These are phyloP conservation scores for Skeletonema menzelii DNA, from an alignment of 108 stramenopile species.

Conservation along the genomic window DNA sequence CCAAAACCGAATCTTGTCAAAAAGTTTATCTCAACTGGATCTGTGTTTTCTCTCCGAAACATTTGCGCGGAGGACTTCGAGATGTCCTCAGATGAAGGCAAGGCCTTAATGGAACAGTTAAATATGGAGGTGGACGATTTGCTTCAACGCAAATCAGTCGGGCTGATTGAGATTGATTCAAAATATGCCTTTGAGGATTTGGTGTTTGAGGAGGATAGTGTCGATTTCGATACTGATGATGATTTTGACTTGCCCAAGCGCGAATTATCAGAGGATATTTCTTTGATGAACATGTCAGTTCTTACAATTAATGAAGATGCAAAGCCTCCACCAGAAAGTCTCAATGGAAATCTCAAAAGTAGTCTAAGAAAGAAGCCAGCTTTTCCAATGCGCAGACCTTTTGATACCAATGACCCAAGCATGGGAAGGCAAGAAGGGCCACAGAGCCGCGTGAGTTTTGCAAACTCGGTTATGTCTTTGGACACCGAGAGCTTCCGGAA, in stretches of 20 bases:
- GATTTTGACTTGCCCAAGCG: not conserved
- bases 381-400: not conserved
- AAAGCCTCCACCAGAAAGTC: not conserved
- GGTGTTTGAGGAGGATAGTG: conserved; percentile 30
- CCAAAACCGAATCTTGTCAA: not conserved
- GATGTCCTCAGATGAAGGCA: conserved; percentile 15
- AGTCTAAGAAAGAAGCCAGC: not conserved
- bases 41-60: conserved; percentile 13
- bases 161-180: conserved; percentile 16
- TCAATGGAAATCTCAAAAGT: not conserved
- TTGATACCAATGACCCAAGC: not conserved
- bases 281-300: conserved; percentile 39
- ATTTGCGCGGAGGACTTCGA: conserved; percentile 18
- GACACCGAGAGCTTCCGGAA: not conserved
- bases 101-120: conserved; percentile 8
- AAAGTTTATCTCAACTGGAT: conserved; percentile 1
- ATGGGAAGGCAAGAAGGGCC: not conserved
- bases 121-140: conserved; percentile 19
- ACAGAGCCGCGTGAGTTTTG: not conserved
- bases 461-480: not conserved
- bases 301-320: conserved; percentile 14
- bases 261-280: conserved; percentile 4
- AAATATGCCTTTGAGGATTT: conserved; percentile 32
- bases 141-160: conserved; percentile 15
- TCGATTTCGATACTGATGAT: not conserved